Evolutionary conservation across 192 early-diverging fungal genomes (phyloP).

Genomic region (Podila clonocystis): DNA sequence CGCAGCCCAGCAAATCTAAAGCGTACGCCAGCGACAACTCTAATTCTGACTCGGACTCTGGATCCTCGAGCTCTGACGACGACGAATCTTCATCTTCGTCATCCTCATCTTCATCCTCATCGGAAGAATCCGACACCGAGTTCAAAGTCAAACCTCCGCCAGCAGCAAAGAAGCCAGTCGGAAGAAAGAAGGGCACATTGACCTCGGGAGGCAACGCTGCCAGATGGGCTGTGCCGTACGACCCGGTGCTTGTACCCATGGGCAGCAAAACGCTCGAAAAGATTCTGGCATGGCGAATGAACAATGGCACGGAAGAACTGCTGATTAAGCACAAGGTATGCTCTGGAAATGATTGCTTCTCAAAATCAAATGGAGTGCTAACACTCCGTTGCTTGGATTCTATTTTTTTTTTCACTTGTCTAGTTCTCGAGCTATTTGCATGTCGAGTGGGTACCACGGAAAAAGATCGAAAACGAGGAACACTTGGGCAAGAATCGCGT

Average conservation of each 20-base stretch:
- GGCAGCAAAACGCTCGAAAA: slow-evolving; percentile 59
- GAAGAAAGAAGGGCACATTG: slow-evolving; percentile 32
- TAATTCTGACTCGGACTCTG: slow-evolving; percentile 39
- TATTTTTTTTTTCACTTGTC: not conserved
- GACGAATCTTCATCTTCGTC: slow-evolving; percentile 15
- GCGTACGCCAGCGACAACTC: slow-evolving; percentile 23
- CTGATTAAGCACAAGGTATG: slow-evolving; percentile 84
- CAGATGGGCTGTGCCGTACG: slow-evolving; percentile 56
- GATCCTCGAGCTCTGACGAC: slow-evolving; percentile 29
- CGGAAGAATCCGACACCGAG: slow-evolving; percentile 42
- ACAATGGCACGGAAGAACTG: slow-evolving; percentile 67
- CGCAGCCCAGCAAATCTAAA: not conserved
- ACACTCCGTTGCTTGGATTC: not conserved
- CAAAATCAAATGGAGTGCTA: too few relatives aligned
- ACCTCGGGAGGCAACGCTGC: slow-evolving; percentile 39
- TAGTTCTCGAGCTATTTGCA: slow-evolving; percentile 79
- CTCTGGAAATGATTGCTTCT: not conserved
- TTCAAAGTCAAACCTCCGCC: slow-evolving; percentile 48
- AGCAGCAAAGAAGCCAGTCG: slow-evolving; percentile 34
- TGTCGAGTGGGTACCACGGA: slow-evolving; percentile 74
- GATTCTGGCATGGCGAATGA: slow-evolving; percentile 59
- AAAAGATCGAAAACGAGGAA: slow-evolving; percentile 56
- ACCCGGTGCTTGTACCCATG: slow-evolving; percentile 66
- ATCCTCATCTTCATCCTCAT: slow-evolving; percentile 26
- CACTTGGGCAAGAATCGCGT: slow-evolving; percentile 75